These are phyloP conservation scores for Tylopilus plumbeoviolaceoides DNA, from an alignment of 768 basidiomycete species.

Conservation along the genomic window DNA sequence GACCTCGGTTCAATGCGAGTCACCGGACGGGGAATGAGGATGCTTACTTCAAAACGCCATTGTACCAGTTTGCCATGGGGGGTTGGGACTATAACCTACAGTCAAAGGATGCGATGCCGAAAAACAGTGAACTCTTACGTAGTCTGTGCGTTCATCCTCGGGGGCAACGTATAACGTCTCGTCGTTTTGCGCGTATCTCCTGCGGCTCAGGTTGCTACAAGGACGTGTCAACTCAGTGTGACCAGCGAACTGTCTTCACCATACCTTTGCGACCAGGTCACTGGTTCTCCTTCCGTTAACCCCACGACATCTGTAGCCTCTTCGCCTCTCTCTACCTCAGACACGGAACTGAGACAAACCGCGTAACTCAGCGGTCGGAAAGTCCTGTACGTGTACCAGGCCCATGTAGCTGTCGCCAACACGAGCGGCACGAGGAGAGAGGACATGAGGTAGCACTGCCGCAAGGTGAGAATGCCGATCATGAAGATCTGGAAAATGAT, in stretches of 20 bases:
- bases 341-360: slow-evolving; percentile 82
- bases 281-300: slow-evolving; percentile 78
- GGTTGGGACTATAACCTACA: slow-evolving; percentile 70
- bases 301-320: slow-evolving; percentile 75
- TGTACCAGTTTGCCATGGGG: slow-evolving; percentile 94
- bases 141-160: slow-evolving; percentile 89
- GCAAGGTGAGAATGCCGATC: slow-evolving; percentile 88
- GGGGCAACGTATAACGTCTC: slow-evolving; percentile 95
- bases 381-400: slow-evolving; percentile 66
- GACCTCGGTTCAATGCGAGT: slow-evolving; percentile 2
- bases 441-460: slow-evolving; percentile 53
- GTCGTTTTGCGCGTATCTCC: slow-evolving; percentile 89
- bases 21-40: background rate
- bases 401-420: slow-evolving; percentile 70
- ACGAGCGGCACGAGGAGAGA: slow-evolving; percentile 74
- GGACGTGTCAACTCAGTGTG: background rate
- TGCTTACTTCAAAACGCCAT: slow-evolving; percentile 82
- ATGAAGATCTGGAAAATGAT: slow-evolving; percentile 94
- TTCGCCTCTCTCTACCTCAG: slow-evolving; percentile 87
- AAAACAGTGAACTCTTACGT: slow-evolving; percentile 42
- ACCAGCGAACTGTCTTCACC: background rate
- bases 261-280: slow-evolving; percentile 86
- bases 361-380: slow-evolving; percentile 75
- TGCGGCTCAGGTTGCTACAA: slow-evolving; percentile 71
- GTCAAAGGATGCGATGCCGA: slow-evolving; percentile 3